Percentiles rank a stretch among this genome's conserved stretches.
Conservation (phyloP, 768 basidiomycete species). For the Boletus rufocinnamomeus region DNA sequence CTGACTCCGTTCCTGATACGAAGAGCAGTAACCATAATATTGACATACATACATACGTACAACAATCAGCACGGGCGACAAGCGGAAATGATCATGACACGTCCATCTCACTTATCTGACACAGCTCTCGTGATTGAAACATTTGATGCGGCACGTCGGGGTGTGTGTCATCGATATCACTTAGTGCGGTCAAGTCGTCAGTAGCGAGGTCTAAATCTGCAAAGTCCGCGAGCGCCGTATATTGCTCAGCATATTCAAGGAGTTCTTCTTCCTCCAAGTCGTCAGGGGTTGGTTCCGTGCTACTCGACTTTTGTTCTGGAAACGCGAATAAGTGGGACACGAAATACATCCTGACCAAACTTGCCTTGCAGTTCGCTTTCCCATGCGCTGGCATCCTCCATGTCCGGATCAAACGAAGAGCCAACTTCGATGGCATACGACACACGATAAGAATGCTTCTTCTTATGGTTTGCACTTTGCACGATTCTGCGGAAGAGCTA, state of each 20-base stretch:
- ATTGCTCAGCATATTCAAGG: conserved; percentile 59
- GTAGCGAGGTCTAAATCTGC: conserved; percentile 41
- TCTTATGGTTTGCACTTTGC: conserved; percentile 50
- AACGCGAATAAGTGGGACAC: conserved; percentile 4
- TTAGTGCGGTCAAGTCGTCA: conserved; percentile 20
- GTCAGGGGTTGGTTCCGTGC: conserved; percentile 38
- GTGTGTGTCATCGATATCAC: conserved; percentile 25
- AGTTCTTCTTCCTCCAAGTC: conserved; percentile 61
- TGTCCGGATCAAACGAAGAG: conserved; percentile 73
- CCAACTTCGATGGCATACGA: conserved; percentile 72
- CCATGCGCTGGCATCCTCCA: conserved; percentile 66
- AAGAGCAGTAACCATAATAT: background rate
- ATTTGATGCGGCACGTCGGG: background rate
- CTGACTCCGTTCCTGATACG: background rate
- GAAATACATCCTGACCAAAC: background rate
- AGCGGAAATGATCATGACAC: conserved; percentile 19
- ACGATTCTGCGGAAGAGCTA: conserved; percentile 72
- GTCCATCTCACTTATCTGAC: conserved; percentile 29
- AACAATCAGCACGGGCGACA: background rate
- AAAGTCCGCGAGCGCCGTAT: conserved; percentile 46
- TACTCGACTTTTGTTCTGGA: conserved; percentile 6
- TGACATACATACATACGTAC: conserved; percentile 9
- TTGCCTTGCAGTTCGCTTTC: conserved; percentile 54
- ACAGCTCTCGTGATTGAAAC: background rate
- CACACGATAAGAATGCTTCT: conserved; percentile 54